A percentile compares a stretch with the other conserved stretches of the same genome.
These are phyloP conservation scores for Platanthera zijinensis DNA, from an alignment of 106 monocot genomes.

Conservation along the genomic window DNA sequence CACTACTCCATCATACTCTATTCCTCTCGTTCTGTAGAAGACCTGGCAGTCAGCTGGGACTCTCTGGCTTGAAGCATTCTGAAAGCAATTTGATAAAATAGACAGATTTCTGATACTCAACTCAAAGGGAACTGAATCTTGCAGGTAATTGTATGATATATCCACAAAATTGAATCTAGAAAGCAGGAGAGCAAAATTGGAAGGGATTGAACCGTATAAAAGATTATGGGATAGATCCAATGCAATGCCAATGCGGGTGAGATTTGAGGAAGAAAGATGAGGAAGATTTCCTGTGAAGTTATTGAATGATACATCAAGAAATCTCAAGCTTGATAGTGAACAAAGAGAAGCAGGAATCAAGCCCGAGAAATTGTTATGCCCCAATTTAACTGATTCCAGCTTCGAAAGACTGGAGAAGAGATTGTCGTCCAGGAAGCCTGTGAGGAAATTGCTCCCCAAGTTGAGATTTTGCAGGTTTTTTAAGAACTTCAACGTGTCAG, in stretches of 20 bases:
- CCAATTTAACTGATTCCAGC: constrained; percentile 8
- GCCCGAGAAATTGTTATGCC: constrained; percentile 25
- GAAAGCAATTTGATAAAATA: constrained; percentile 54
- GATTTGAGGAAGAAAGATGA: constrained; percentile 7
- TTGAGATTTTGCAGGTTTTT: not conserved
- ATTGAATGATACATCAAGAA: constrained; percentile 33
- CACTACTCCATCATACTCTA: constrained; percentile 15
- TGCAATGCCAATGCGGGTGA: constrained; percentile 6
- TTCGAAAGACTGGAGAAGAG: constrained; percentile 8
- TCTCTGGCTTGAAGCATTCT: constrained; percentile 41
- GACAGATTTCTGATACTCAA: constrained; percentile 13
- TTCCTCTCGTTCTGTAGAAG: constrained; percentile 50
- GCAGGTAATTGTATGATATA: constrained; percentile 64
- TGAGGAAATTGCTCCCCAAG: constrained; percentile 2
- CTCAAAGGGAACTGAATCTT: constrained; percentile 22
- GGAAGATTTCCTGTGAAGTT: constrained; percentile 33
- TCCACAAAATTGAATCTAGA: constrained; percentile 28
- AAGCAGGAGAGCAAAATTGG: constrained; percentile 9
- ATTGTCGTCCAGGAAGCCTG: not conserved
- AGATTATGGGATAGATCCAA: constrained; percentile 57
- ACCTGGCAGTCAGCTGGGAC: constrained; percentile 36
- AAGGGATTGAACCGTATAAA: constrained; percentile 39
- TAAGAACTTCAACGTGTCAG: constrained; percentile 5
- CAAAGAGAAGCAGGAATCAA: constrained; percentile 26
- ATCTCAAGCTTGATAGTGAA: constrained; percentile 6